Evolutionary conservation across 768 basidiomycete genomes (phyloP), one percentile per base, ranked within the genome.

Genomic region (Termitomyces sp.): DNA sequence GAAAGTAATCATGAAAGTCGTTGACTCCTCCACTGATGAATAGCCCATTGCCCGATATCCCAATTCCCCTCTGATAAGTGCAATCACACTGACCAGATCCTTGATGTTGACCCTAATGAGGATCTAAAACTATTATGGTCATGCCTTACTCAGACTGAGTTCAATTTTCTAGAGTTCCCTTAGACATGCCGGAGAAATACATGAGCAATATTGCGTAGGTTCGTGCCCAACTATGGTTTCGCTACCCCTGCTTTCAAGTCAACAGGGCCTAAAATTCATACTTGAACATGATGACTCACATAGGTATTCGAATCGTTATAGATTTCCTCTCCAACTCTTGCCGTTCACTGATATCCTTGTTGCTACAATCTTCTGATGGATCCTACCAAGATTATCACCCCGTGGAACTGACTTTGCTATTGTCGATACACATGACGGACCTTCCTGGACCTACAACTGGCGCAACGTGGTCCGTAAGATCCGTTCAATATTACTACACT

Each of bases 401-500:
- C 22, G 49, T 34, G 54, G 54, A 29, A 50, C 42, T 45, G 48
- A 60, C 20, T 47, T 41, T 22, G 22, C 31, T 6, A 0, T 1
- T 26, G 28, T 24, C 12, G 1, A 9, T 29, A 46, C 54, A 12
- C 58, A 59, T 26, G 48, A 55, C 20, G 51, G 46, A 5, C 9
- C 50, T 26, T 28, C 10, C 18, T 0, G 22, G 4, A 20, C 44
- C 16, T 55, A 55, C 29, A 31, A 51, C 12, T 46, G 37, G 57
- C 26, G 22, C 29, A 36, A 58, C 12, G 18, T 1, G 59, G 51
- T 4, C 59, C 24, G 10, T 66, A 15, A 13, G 70, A 55, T 29
- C 54, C 16, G 3, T 36, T 18, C 0, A 68, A 59, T 20, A 57
- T 57, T 7, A 52, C 20, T 20, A 60, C 52, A 31, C 44, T 34